Conservation (phyloP, 768 basidiomycete species). For the Tulasnella sp. region DNA sequence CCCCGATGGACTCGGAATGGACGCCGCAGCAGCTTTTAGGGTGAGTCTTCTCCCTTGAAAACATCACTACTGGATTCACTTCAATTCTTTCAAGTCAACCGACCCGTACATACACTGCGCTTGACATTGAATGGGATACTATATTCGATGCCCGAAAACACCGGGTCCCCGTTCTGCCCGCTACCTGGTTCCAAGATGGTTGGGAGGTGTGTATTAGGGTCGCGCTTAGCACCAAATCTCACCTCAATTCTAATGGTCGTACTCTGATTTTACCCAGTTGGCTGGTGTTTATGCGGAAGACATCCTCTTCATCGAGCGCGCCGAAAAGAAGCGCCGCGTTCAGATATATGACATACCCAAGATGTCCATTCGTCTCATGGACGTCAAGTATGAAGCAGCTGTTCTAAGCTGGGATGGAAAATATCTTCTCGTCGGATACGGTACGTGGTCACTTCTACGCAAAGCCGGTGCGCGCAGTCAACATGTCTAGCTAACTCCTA, state of each 20-base stretch:
- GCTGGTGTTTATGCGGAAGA: neutral
- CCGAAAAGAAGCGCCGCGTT: neutral
- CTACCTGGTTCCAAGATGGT: neutral
- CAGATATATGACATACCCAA: neutral
- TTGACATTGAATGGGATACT: neutral
- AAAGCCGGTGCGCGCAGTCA: no score
- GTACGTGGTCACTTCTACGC: neutral
- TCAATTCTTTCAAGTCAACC: neutral
- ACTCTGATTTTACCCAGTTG: neutral
- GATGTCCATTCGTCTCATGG: neutral
- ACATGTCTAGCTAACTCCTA: neutral
- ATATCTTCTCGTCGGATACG: neutral
- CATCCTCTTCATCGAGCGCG: neutral
- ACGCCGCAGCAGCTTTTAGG: neutral
- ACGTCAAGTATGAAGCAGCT: neutral
- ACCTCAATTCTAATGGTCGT: neutral
- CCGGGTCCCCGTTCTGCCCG: neutral
- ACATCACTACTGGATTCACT: neutral
- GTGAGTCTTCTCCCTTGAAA: neutral
- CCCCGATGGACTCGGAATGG: neutral
- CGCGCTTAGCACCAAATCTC: neutral
- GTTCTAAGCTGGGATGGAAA: neutral
- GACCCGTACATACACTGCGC: neutral
- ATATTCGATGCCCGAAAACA: slow-evolving; percentile 5
- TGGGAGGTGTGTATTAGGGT: neutral